These are phyloP conservation scores for Vachellia pachyceras DNA, from an alignment of 306 rosid species.

Conservation along the genomic window DNA sequence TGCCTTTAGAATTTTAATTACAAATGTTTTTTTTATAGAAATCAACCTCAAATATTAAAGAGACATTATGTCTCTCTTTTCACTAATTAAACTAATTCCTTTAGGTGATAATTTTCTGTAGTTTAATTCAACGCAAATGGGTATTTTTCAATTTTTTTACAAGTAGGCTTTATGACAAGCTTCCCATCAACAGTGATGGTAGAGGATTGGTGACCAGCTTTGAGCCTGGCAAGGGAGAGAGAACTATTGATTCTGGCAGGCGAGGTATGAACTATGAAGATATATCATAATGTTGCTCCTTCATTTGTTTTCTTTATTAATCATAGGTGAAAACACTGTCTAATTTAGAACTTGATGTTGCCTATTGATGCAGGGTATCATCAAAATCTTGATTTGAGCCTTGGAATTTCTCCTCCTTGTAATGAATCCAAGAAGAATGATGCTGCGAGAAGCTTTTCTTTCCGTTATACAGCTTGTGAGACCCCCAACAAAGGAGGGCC, in stretches of 20 bases:
- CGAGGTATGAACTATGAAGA: constrained; percentile 53
- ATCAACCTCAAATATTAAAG: not conserved
- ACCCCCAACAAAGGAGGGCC: constrained; percentile 34
- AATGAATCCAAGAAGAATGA: constrained; percentile 32
- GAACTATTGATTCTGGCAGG: constrained; percentile 43
- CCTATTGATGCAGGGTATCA: constrained; percentile 46
- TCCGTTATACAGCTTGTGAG: not conserved
- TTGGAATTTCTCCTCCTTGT: constrained; percentile 65
- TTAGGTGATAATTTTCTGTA: not conserved
- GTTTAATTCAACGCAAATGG: constrained; percentile 7
- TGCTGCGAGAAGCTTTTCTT: constrained; percentile 28
- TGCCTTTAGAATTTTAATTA: not conserved
- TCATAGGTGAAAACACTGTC: not conserved
- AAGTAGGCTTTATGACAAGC: constrained; percentile 67
- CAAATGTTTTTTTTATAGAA: not conserved
- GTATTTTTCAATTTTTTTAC: constrained; percentile 22
- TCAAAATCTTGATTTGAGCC: constrained; percentile 74
- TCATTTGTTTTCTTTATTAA: not conserved
- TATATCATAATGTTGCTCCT: not conserved
- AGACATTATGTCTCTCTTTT: not conserved
- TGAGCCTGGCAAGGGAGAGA: constrained; percentile 50
- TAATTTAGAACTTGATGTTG: not conserved
- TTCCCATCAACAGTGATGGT: constrained; percentile 62
- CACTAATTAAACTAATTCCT: not conserved
- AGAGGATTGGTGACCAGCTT: constrained; percentile 55